Evolutionary conservation across 78 protist genomes (phyloP).

Genomic region (Pirum gemmata): DNA sequence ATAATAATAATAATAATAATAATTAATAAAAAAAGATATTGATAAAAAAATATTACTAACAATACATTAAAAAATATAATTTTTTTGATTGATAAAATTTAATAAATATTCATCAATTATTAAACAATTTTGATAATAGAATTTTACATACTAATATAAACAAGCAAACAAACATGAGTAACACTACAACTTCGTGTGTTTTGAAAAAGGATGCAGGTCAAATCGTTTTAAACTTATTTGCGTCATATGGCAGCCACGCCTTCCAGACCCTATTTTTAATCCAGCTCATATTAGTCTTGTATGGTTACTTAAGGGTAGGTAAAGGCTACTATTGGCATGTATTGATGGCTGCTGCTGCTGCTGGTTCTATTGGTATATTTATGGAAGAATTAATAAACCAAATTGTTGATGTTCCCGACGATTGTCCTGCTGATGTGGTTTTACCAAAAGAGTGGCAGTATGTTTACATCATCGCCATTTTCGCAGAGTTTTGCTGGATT

Average conservation of each 20-base stretch:
- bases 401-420: background rate
- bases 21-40: too few species aligned
- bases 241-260: background rate
- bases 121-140: too few species aligned
- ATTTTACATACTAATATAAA: too few species aligned
- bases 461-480: background rate
- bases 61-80: too few species aligned
- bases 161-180: too few species aligned
- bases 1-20: too few species aligned
- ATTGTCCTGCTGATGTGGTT: background rate
- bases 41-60: too few species aligned
- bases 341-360: background rate
- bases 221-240: background rate
- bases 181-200: too few species aligned
- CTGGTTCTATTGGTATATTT: background rate
- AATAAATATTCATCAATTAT: too few species aligned
- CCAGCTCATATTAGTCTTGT: background rate
- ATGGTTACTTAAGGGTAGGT: background rate
- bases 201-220: background rate
- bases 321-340: background rate
- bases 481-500: background rate
- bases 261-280: background rate
- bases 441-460: background rate
- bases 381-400: background rate
- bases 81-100: too few species aligned